Percentiles rank a stretch among this genome's conserved stretches.
These are phyloP conservation scores for Candida cerambycidarum DNA, from an alignment of 805 yeast genomes.

Conservation along the genomic window DNA sequence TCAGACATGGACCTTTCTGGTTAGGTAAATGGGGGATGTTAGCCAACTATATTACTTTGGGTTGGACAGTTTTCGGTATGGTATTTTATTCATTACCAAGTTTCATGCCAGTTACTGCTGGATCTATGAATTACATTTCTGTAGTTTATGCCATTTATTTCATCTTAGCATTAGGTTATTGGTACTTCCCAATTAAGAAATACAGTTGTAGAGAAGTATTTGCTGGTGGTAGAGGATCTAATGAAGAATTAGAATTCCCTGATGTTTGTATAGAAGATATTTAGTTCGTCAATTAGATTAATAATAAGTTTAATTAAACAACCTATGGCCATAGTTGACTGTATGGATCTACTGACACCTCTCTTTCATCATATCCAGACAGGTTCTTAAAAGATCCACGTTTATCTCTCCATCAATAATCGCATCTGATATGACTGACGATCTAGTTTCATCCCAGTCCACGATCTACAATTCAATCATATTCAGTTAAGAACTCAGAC, in stretches of 20 bases:
- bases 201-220: conserved; percentile 38
- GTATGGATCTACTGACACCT: conserved; percentile 52
- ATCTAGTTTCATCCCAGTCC: not conserved
- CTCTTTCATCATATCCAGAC: conserved; percentile 54
- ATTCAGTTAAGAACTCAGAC: conserved; percentile 1
- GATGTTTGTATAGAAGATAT: conserved; percentile 38
- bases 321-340: conserved; percentile 10
- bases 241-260: conserved; percentile 45
- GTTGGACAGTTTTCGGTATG: conserved; percentile 37
- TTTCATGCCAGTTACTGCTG: conserved; percentile 24
- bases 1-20: conserved; percentile 44
- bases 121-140: conserved; percentile 23
- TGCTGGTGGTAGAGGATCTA: conserved; percentile 42
- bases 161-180: conserved; percentile 35
- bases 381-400: conserved; percentile 47
- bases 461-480: not conserved
- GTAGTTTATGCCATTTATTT: conserved; percentile 23
- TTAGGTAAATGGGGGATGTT: conserved; percentile 37
- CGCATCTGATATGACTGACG: conserved; percentile 29
- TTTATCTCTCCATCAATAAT: conserved; percentile 48
- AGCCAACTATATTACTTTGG: conserved; percentile 32
- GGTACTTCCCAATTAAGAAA: conserved; percentile 34
- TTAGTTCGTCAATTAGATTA: conserved; percentile 11
- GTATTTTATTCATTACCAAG: conserved; percentile 41
- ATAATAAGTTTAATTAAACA: not conserved